Base-by-base conservation (phyloP, 305 asterid genomes). In the Rubia tinctorum region DNA sequence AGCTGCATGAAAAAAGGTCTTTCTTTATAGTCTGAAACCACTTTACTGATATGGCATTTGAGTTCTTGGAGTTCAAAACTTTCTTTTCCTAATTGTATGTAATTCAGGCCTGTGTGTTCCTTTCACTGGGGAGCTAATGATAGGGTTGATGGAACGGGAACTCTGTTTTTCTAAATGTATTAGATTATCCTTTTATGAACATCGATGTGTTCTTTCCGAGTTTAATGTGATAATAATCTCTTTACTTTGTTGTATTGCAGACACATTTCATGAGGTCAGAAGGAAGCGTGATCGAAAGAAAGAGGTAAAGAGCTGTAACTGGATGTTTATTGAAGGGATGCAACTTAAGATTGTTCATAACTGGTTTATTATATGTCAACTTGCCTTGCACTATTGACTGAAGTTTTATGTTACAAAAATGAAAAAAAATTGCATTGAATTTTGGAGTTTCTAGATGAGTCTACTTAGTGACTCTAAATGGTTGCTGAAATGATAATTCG, bases 261-360 rank as follows among this genome's bases (percentile, higher is more conserved):
- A 91, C 80, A 82, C 97, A 39, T 93, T 93, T 79, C 98, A 93
- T 65, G 97, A 90, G 84, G 98, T 93, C 55, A 88, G 86, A 77
- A 85, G 97, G 82, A 93, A 90, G 77, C 93, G 96, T 37, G 93
- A 89, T 73, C 85, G 87, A 71, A 93, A 81, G 75, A 93, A 90
- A 80, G 96, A 89, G 98, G 98, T 93, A 86, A 61, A 53, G 20
- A 58, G 30, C 75, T 69, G 2, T 30, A 18, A 55, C 37, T 51
- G 13, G 51, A 44, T 18, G 7, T 70, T 70, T 45, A 43, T 11
- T 15, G 17, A 18, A 22, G 17, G 22, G 51, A 66, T 66, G 71
- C 9, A 55, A 20, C 71, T 43, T 69, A 47, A 25, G 43, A 8
- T 17, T 68, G 40, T 68, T 68, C 8, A 25, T 47, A 34, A 51